Evolutionary conservation across 371 early-diverging fungal species (phyloP), one percentile per base, ranked within the genome.

Genomic region (Neoconidiobolus thromboides): DNA sequence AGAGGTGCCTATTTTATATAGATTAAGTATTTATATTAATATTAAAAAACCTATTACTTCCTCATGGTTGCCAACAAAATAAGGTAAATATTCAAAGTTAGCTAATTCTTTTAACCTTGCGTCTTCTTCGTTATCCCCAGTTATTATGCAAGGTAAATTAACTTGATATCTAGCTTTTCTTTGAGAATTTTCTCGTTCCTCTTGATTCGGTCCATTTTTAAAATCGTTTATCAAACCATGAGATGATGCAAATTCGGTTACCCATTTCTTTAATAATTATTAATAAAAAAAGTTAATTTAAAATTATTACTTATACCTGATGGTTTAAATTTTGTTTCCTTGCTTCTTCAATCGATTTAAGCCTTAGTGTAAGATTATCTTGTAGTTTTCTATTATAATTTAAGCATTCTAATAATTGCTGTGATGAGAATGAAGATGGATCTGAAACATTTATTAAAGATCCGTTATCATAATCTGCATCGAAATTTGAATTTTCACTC

Each of bases 61-160:
- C 39, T 65, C 65, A 14, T 72, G 58, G 5, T 48, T 41, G 55
- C 76, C 76, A 3, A 73, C 63, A 63, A 79, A 79, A 65, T 73
- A 73, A 2, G 68, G 73, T 48, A 58, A 12, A 65, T 69, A 39
- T 66, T 69, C 2, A 68, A 14, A 58, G 44, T 57, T 57, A 2
- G 57, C 43, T n/a, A 14, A 12, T 6, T 4, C 44, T 43, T 40
- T 9, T 15, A 57, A n/a, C 9, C 10, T 44, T 2, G 12, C 9
- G 44, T 57, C 57, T 43, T 57, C 57, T 36, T 41, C 12, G 5
- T 15, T 37, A 46, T 57, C 57, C 4, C 57, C 57, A 15, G 57
- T 14, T 12, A 26, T 49, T 4, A 49, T 49, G 14, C 10, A 14
- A 49, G 49, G 26, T 26, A 26, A 26, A 12, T 10, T 49, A 12